Evolutionary conservation across 1,284 basidiomycete genomes (phyloP), one percentile per base, ranked within the genome.

Genomic region (Fomes fomentarius): DNA sequence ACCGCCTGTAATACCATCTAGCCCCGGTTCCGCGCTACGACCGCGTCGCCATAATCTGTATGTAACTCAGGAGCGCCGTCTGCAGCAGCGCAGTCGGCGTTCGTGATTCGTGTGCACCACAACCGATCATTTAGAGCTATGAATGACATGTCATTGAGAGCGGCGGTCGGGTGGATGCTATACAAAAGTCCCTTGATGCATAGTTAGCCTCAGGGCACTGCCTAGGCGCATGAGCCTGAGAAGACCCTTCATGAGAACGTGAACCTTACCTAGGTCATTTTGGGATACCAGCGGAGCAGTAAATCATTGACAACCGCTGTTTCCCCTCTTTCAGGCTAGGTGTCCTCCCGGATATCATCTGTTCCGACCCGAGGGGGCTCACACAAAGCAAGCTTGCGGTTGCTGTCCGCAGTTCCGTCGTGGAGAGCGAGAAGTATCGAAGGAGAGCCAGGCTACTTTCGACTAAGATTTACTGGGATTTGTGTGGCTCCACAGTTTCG

Each of bases 301-400:
- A 21, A 50, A 56, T 56, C 58, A 53, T 22, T 50, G 54, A 60
- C 54, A 56, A 59, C 46, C 58, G 52, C 51, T 60, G 51, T 38
- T 38, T 31, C 40, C 28, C 41, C 58, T 53, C 33, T 34, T 56
- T 51, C 44, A 33, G 51, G 51, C 34, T 60, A 60, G 42, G 24
- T 19, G 26, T 12, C 19, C 17, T 14, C 34, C 11, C 30, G 30
- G 30, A 14, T 14, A 14, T 17, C 31, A 15, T n/a, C 21, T 35
- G 37, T 19, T 17, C 41, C 25, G 48, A 22, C 8, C 9, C 31
- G n/a, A n/a, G n/a, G 25, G 41, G 19, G 31, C 31, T 17, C 31
- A 25, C n/a, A 38, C 21, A 22, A 24, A 40, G 38, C 38, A 40
- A 4, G 11, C 11, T 22, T 12, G 38, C 11, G 38, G 38, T 12